Evolutionary conservation across 2,329 filamentous ascomycete species (phyloP).

Genomic region (Curvularia sp.): DNA sequence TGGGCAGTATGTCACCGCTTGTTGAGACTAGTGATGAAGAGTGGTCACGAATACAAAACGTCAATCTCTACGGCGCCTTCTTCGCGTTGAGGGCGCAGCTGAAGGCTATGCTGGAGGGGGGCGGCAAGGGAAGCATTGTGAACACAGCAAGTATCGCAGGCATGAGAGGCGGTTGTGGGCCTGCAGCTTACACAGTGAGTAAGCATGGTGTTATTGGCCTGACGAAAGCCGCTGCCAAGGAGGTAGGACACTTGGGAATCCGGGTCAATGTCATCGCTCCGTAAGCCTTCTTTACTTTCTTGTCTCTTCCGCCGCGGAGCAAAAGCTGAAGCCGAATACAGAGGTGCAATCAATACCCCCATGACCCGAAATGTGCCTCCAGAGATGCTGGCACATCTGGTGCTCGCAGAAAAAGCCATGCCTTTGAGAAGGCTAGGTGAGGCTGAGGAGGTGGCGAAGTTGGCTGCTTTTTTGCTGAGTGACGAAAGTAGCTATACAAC

Average conservation of each 20-base stretch:
- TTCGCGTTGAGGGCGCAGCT: constrained; percentile 37
- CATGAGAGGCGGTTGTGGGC: constrained; percentile 51
- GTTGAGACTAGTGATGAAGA: constrained; percentile 22
- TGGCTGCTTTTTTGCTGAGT: constrained; percentile 56
- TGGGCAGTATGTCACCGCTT: background rate
- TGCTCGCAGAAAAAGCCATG: background rate
- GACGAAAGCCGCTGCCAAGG: constrained; percentile 48
- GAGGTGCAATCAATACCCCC: background rate
- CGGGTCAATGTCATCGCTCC: constrained; percentile 29
- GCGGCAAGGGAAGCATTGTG: constrained; percentile 8
- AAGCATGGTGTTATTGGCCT: constrained; percentile 52
- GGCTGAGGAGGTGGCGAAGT: constrained; percentile 49
- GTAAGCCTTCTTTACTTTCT: background rate
- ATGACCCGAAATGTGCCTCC: background rate
- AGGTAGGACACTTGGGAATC: constrained; percentile 41
- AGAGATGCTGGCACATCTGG: background rate
- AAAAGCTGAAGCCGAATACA: background rate
- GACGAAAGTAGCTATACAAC: constrained; percentile 56
- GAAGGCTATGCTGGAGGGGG: constrained; percentile 31
- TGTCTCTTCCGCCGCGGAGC: background rate
- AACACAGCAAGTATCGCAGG: constrained; percentile 53
- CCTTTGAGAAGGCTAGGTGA: background rate
- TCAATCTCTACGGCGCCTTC: constrained; percentile 52
- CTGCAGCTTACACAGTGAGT: constrained; percentile 43
- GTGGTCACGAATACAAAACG: constrained; percentile 30